Evolutionary conservation across 2,329 filamentous ascomycete genomes (phyloP), one percentile per base, ranked within the genome.

Genomic region (Ilyonectria robusta): DNA sequence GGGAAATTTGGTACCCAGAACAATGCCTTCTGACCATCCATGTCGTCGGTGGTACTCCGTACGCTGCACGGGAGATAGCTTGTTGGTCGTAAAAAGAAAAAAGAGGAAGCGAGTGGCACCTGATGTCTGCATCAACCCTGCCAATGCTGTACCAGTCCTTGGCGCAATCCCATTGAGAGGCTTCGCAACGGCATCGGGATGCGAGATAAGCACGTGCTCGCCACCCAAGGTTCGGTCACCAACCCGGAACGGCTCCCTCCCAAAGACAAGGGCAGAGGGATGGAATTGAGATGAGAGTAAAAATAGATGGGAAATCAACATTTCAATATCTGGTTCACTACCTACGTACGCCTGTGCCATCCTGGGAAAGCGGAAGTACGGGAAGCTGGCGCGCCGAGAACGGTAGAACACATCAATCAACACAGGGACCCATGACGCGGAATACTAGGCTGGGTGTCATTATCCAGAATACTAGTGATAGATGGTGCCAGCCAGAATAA

Each of bases 181-280:
- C 54, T 64, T 61, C 56, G 51, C 13, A 47, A 61, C 46, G 53
- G 53, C 46, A 21, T 53, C 51, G 37, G 66, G 35, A 48, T 10
- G 17, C 54, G 46, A 62, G 54, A 70, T 70, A 54, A 66, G 70
- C 70, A 73, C 69, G 58, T 69, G 60, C 54, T 54, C 61, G 31
- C 44, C 31, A 37, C 37, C 31, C 44, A 10, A 37, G 21, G 50
- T 31, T 35, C 58, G 37, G 51, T 26, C 42, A 21, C 55, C 21
- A 21, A 29, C 21, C 50, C 31, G 50, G 37, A 17, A 40, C 19
- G 48, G 26, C 29, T 33, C 29, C 17, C 53, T 42, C 21, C 42
- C 48, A 21, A 40, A n/a, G 23, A 42, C 5, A 11, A 21, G 23
- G 55, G 10, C 44, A 47, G 29, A 23, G 35, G 17, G 31, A 59